Conservation (phyloP, 768 basidiomycete genomes). For the Strobilomyces echinocephalus region DNA sequence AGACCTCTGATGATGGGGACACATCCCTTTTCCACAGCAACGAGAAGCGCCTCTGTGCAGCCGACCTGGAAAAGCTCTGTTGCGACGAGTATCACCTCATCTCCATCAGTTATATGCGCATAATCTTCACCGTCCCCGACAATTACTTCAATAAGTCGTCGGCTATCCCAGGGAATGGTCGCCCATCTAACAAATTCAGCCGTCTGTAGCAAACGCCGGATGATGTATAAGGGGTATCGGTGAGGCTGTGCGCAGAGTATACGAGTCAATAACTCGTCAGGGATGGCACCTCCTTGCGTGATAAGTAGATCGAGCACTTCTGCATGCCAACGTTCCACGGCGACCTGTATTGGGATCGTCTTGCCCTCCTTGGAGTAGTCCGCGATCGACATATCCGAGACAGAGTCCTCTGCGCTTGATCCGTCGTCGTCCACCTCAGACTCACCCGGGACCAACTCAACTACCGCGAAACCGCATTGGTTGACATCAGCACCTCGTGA, state of each 20-base stretch:
- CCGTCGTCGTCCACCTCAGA: too few species aligned
- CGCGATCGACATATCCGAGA: too few species aligned
- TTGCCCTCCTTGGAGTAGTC: too few species aligned
- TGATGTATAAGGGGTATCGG: constrained; percentile 3
- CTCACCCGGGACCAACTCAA: too few species aligned
- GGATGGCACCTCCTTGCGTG: neutral
- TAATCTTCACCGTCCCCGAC: neutral
- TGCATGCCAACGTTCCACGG: constrained; percentile 1
- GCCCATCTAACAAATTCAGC: neutral
- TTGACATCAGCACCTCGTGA: too few species aligned
- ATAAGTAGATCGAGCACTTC: constrained; percentile 5
- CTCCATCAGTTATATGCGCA: neutral
- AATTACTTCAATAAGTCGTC: too few species aligned
- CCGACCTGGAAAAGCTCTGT: too few species aligned
- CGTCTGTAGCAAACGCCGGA: constrained; percentile 1
- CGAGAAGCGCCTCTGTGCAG: neutral
- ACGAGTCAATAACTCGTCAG: neutral
- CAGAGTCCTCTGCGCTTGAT: too few species aligned
- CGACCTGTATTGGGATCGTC: neutral
- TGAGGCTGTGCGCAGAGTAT: neutral
- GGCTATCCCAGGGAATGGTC: too few species aligned
- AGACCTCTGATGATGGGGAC: neutral
- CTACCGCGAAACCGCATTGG: too few species aligned
- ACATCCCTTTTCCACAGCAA: constrained; percentile 6
- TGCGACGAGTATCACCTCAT: too few species aligned